Evolutionary conservation across 179 eudicot genomes (phyloP), one percentile per base, ranked within the genome.

Genomic region (Pouteria campechiana): DNA sequence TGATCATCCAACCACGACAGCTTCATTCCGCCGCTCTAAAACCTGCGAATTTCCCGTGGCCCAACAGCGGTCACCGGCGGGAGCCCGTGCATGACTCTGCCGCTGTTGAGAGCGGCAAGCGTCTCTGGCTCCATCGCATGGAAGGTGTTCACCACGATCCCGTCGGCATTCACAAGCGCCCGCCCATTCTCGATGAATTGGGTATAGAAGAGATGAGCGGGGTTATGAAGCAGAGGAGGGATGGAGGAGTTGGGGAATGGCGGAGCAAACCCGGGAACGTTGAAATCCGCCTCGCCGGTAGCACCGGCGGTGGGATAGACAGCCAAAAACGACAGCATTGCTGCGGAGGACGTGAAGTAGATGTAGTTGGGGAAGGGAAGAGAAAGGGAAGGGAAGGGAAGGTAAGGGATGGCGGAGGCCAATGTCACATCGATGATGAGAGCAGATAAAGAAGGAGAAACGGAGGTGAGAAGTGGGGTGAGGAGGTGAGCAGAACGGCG

Each of bases 1-100:
- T 81, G 77, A 16, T 46, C 52, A 32, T 81, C 87, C 12, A 85
- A 25, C 83, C 83, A 85, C 4, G 67, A 22, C 7, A 49, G 36
- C 11, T 22, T n/a, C n/a, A n/a, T n/a, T n/a, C n/a, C n/a, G n/a
- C n/a, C n/a, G n/a, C n/a, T n/a, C n/a, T n/a, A n/a, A n/a, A n/a
- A n/a, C n/a, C n/a, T n/a, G n/a, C n/a, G n/a, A n/a, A n/a, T n/a
- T n/a, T n/a, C n/a, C n/a, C n/a, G n/a, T 11, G 68, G 71, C 32
- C 76, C 72, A 4, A 65, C 27, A 17, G 71, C 39, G 13, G 45
- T 38, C 44, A 65, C 65, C 2, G 46, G 55, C 15, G 76, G 72
- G 4, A 65, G 48, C 18, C 17, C 50, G 9, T 34, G 29, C 16
- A 55, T 42, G 36, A 64, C 44, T 1, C 44, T 46, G 13, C 71